These are phyloP conservation scores for Phytophthora sp. DNA, from an alignment of 352 stramenopile species.

Conservation along the genomic window DNA sequence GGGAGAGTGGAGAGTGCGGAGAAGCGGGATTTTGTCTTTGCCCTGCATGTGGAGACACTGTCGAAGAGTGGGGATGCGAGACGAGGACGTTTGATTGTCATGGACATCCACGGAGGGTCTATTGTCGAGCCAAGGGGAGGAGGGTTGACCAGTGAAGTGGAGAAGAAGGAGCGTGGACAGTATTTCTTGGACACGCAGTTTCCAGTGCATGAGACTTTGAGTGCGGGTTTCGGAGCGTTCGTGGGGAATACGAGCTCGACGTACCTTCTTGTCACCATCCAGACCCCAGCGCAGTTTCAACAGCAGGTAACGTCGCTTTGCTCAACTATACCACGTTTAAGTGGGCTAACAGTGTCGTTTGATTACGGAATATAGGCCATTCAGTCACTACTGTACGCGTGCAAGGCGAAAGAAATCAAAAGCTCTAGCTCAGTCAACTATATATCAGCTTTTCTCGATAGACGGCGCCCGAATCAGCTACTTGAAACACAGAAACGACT, in stretches of 20 bases:
- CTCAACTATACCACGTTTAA: neutral
- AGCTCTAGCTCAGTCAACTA: conserved; percentile 40
- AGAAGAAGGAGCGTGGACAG: conserved; percentile 16
- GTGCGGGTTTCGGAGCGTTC: conserved; percentile 49
- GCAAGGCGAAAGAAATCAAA: conserved; percentile 80
- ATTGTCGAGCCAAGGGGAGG: conserved; percentile 49
- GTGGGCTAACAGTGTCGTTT: neutral
- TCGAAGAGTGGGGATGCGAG: conserved; percentile 26
- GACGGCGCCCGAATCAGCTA: neutral
- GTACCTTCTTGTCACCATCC: conserved; percentile 68
- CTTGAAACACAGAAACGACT: conserved; percentile 5
- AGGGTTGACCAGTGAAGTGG: neutral
- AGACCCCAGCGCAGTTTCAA: conserved; percentile 58
- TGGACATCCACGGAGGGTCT: conserved; percentile 56
- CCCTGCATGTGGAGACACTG: conserved; percentile 52
- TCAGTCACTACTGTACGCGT: conserved; percentile 79
- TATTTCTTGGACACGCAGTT: conserved; percentile 72
- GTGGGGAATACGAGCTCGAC: conserved; percentile 55
- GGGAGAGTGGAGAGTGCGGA: conserved; percentile 11
- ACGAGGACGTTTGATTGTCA: conserved; percentile 47
- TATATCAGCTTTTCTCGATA: conserved; percentile 38
- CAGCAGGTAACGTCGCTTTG: conserved; percentile 52
- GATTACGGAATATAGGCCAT: conserved; percentile 55
- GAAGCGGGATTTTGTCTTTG: conserved; percentile 50
- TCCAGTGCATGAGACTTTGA: conserved; percentile 48